Conservation (phyloP, 2,329 filamentous ascomycete species). For the Sporothrix curviconia region DNA sequence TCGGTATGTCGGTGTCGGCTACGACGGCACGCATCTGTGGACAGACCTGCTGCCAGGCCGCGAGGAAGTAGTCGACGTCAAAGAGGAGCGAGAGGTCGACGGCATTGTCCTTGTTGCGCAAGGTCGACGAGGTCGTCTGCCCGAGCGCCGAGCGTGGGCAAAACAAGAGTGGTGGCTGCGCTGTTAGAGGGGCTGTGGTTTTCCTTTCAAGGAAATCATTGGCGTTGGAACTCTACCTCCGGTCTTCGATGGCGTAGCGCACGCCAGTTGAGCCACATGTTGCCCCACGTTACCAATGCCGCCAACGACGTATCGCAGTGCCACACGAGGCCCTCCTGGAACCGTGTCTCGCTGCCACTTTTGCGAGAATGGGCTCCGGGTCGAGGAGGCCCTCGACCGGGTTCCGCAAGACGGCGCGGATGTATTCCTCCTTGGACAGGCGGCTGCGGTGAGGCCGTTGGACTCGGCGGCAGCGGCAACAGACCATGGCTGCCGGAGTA, state of each 20-base stretch:
- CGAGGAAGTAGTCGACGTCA: conserved; percentile 17
- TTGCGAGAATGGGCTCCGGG: conserved; percentile 15
- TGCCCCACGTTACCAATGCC: conserved; percentile 31
- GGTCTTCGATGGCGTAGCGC: conserved; percentile 30
- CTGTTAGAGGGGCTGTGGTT: too few species aligned
- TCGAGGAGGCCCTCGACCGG: conserved; percentile 12
- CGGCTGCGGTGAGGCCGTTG: not conserved
- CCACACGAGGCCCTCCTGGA: conserved; percentile 31
- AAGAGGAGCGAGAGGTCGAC: conserved; percentile 14
- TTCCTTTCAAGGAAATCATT: too few species aligned
- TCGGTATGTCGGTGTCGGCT: conserved; percentile 10
- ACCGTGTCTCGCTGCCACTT: conserved; percentile 27
- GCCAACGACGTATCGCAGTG: conserved; percentile 31
- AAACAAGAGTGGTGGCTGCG: conserved; percentile 20
- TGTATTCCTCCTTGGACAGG: not conserved
- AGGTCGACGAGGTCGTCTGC: conserved; percentile 16
- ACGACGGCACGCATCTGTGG: conserved; percentile 18
- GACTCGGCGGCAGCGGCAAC: not conserved
- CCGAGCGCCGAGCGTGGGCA: conserved; percentile 22
- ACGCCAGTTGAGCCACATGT: conserved; percentile 33
- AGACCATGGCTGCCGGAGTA: not conserved
- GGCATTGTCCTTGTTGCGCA: conserved; percentile 7
- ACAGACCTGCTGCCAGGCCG: conserved; percentile 15
- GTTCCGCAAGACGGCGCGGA: not conserved
- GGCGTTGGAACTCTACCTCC: too few species aligned